Base-by-base conservation (phyloP, 306 rosid species). In the Vigna mungo region DNA sequence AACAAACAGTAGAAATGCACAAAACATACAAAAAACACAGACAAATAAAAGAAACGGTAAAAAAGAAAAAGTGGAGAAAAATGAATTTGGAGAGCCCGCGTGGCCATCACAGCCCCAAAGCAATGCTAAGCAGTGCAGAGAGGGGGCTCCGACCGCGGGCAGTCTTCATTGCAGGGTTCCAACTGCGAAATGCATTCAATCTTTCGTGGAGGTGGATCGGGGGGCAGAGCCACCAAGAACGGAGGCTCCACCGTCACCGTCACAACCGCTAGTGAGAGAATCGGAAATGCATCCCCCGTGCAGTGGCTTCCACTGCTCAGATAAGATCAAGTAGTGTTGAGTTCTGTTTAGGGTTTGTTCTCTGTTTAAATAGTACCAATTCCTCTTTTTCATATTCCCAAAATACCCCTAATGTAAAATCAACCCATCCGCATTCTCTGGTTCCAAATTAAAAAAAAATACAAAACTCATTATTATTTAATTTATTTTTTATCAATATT, bases 311-410 rank as follows among this genome's bases (percentile, higher is more conserved):
- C 51, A 51, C 55, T 74, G 86, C 86, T 83, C 86, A 74, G 86
- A 83, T 83, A 83, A 83, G 86, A 83, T 83, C 86, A 83, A 83
- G 86, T 78, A 83, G 80, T 83, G 61, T 68, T 82, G 14, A 27
- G 55, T 2, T 1, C 0, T 7, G 0, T 0, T 43, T 78, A 67
- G 83, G 80, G 72, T 78, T 78, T 59, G 23, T 32, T 68, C 15
- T 67, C 15, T 0, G 9, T 0, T 78, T 83, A 74, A 74, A 78
- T 39, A 36, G 8, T 25, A 34, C 30, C 9, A 0, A 55, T 13
- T 3, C 10, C 37, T 37, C 13, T 59, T 37, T 66, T 9, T 60
- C 36, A 0, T 75, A 23, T 81, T 69, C 59, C 80, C 60, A 75
- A 32, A 74, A 34, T 80, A 41, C 76, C 78, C 9, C 16, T 67